Evolutionary conservation across 192 early-diverging fungal genomes (phyloP), one percentile per base, ranked within the genome.

Genomic region (Phycomyces blakesleeanus): DNA sequence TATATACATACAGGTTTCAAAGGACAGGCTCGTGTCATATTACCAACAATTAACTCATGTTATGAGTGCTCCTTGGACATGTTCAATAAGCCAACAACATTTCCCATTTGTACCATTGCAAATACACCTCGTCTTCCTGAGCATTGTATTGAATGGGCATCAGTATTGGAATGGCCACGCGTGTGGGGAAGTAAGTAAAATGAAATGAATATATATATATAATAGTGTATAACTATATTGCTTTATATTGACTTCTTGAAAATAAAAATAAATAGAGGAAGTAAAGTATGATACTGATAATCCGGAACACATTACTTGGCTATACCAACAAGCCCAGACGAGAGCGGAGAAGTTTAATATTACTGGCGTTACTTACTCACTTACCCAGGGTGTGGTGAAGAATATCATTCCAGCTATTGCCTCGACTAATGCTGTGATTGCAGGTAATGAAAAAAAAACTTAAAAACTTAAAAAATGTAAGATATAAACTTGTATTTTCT

Each of bases 371-470:
- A 96, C 85, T 1, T 96, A 92, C 58, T 85, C 90, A 21, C 80
- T 98, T 51, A 91, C 95, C 0, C 93, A 96, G 74, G 95, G 94
- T 8, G 97, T 98, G 18, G 93, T 98, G 55, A 98, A 98, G 78
- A 96, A 96, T 76, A 97, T 97, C 57, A 97, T 99, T 60, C 97
- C 97, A 1, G 94, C 95, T 10, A 95, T 99, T 74, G 95, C 89
- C 20, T 89, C 89, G 7, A 91, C 91, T 5, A 93, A 93, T 66
- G 91, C 91, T n/a, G 79, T 93, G 47, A 88, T 85, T 41, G 88
- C 89, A 0, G 82, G 81, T 82, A 72, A 51, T n/a, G n/a, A n/a
- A n/a, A n/a, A n/a, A n/a, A n/a, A n/a, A n/a, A n/a, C n/a, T n/a
- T n/a, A n/a, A n/a, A n/a, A n/a, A n/a, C n/a, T n/a, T n/a, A n/a